A percentile compares a stretch with the other conserved stretches of the same genome.
Evolutionary conservation across 1,284 basidiomycete genomes (phyloP).

Genomic region (Ganoderma boninense): DNA sequence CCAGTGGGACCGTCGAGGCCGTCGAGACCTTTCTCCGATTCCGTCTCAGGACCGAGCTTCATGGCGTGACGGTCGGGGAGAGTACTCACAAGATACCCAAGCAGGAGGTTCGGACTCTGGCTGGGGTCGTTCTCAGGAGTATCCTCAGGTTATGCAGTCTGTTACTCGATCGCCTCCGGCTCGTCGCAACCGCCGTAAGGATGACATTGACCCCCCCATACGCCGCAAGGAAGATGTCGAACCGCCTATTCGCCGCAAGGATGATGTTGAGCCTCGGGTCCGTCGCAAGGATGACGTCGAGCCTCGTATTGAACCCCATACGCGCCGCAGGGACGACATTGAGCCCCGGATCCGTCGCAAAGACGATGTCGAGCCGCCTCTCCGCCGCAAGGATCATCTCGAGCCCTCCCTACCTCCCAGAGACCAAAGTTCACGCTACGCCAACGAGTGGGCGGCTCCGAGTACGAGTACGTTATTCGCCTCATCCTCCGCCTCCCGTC

Average conservation of each 20-base stretch:
- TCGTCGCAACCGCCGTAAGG: conserved; percentile 23
- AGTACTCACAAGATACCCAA: conserved; percentile 25
- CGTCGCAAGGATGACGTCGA: conserved; percentile 26
- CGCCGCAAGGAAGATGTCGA: conserved; percentile 30
- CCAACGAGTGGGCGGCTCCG: conserved; percentile 15
- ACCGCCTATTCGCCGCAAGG: conserved; percentile 19
- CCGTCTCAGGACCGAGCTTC: conserved; percentile 23
- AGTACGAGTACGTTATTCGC: conserved; percentile 80
- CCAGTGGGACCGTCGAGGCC: conserved; percentile 32
- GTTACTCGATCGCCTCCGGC: conserved; percentile 31
- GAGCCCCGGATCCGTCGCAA: conserved; percentile 8
- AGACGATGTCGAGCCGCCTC: conserved; percentile 3
- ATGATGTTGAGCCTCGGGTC: conserved; percentile 21
- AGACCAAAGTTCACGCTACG: conserved; percentile 12
- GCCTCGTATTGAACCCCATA: conserved; percentile 16
- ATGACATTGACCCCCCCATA: conserved; percentile 20
- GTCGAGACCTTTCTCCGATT: conserved; percentile 33
- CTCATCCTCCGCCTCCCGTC: conserved; percentile 59
- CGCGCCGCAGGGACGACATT: conserved; percentile 19
- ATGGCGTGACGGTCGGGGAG: conserved; percentile 29
- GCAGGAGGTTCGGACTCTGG: conserved; percentile 16
- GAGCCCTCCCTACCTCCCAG: conserved; percentile 17
- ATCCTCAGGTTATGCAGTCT: conserved; percentile 26
- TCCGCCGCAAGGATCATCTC: conserved; percentile 19
- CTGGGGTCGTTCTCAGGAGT: conserved; percentile 35